Conservation (phyloP, 805 yeast genomes). For the Brettanomyces naardenensis region DNA sequence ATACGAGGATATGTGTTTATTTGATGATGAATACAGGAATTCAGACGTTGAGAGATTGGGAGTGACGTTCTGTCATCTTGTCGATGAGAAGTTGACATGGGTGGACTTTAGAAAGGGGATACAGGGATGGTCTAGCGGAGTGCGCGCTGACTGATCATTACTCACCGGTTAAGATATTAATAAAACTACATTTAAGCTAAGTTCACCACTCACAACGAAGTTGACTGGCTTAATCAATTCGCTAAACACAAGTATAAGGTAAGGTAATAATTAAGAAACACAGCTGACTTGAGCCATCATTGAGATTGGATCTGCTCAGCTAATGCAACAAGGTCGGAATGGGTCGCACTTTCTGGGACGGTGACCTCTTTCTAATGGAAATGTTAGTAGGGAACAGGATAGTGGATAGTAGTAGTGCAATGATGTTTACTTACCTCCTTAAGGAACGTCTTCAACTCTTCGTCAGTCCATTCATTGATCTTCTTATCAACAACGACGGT, state of each 20-base stretch:
- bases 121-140: slow-evolving; percentile 31
- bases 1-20: slow-evolving; percentile 42
- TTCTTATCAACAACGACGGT: slow-evolving; percentile 21
- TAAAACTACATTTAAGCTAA: background rate
- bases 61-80: slow-evolving; percentile 59
- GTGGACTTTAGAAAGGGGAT: slow-evolving; percentile 40
- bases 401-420: background rate
- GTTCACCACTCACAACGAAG: too few relatives aligned
- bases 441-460: slow-evolving; percentile 24
- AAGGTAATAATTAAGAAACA: too few relatives aligned
- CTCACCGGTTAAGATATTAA: too few relatives aligned
- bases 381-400: background rate
- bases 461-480: slow-evolving; percentile 24
- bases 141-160: too few relatives aligned
- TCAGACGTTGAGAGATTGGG: slow-evolving; percentile 66
- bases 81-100: slow-evolving; percentile 50
- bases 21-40: slow-evolving; percentile 77
- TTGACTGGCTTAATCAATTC: too few relatives aligned
- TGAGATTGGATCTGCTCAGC: slow-evolving; percentile 1
- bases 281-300: background rate
- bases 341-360: slow-evolving; percentile 34
- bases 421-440: slow-evolving; percentile 14
- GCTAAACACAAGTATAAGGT: too few relatives aligned
- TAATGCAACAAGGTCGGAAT: slow-evolving; percentile 19
- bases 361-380: slow-evolving; percentile 28